Evolutionary conservation across 306 rosid genomes (phyloP).

Genomic region (Vigna trinervia): DNA sequence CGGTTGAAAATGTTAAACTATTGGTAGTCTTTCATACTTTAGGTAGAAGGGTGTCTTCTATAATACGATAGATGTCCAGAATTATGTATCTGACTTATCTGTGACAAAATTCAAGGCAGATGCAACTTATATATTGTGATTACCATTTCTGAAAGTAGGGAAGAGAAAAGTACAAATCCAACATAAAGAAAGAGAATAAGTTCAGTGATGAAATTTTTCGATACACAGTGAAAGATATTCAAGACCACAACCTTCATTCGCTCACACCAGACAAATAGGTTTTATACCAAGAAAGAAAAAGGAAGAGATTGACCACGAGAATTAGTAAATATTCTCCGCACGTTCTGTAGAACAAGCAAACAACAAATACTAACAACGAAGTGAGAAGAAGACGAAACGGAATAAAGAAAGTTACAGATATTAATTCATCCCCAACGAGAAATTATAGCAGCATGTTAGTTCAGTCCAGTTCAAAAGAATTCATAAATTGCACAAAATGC

Average conservation of each 20-base stretch:
- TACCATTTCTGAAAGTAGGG: conserved; percentile 16
- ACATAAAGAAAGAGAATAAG: conserved; percentile 21
- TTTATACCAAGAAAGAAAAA: conserved; percentile 10
- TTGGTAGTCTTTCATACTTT: conserved; percentile 6
- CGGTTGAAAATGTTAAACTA: conserved; percentile 26
- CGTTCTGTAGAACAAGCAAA: neutral
- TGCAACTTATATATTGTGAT: conserved; percentile 10
- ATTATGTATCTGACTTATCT: conserved; percentile 1
- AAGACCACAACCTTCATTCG: conserved; percentile 1
- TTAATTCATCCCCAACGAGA: conserved; percentile 7
- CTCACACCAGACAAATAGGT: neutral
- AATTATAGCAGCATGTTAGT: conserved; percentile 16
- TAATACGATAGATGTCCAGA: neutral
- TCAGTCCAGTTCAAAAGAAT: conserved; percentile 4
- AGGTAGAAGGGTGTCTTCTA: conserved; percentile 15
- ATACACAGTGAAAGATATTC: conserved; percentile 12
- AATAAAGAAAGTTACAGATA: conserved; percentile 10
- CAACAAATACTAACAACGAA: neutral
- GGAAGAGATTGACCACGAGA: conserved; percentile 2
- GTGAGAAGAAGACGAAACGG: conserved; percentile 5
- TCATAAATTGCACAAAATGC: conserved; percentile 31
- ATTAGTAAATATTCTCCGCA: neutral
- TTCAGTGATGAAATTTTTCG: conserved; percentile 3
- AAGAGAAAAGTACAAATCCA: neutral
- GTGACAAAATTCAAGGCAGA: conserved; percentile 8